Conservation (phyloP, 805 yeast genomes). For the Monosporozyma servazzii region DNA sequence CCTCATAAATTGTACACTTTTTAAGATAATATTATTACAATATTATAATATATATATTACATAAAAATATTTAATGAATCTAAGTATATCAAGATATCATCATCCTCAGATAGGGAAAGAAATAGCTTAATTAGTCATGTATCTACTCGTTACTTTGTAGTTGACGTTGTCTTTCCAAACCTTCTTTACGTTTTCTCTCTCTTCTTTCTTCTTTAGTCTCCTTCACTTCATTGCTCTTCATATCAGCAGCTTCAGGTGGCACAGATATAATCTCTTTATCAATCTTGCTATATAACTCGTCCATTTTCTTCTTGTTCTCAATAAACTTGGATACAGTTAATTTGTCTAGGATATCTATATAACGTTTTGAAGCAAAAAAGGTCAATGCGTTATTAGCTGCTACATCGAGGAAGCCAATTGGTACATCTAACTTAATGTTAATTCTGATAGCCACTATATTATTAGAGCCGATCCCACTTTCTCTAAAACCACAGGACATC, state of each 20-base stretch:
- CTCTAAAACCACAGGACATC: constrained; percentile 80
- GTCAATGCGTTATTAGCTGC: constrained; percentile 22
- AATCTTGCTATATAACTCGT: constrained; percentile 38
- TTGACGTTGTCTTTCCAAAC: constrained; percentile 20
- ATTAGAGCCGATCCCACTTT: constrained; percentile 76
- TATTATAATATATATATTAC: neutral
- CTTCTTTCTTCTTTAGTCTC: constrained; percentile 55
- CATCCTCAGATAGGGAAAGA: neutral
- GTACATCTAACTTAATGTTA: constrained; percentile 58
- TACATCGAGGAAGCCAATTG: constrained; percentile 50
- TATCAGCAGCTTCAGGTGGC: neutral
- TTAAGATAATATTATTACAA: neutral
- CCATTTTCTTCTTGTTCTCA: constrained; percentile 54
- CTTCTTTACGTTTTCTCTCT: constrained; percentile 45
- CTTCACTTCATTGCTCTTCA: neutral
- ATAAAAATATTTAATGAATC: neutral
- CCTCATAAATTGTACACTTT: neutral
- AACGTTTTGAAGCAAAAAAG: constrained; percentile 42
- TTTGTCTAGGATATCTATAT: constrained; percentile 42
- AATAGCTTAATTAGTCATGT: neutral
- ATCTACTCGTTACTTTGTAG: neutral
- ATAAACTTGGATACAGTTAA: constrained; percentile 53
- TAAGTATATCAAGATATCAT: neutral
- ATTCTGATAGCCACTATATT: constrained; percentile 70
- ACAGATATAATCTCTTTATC: constrained; percentile 25